Base-by-base conservation (phyloP, 306 rosid genomes). In the Alnus rubra region DNA sequence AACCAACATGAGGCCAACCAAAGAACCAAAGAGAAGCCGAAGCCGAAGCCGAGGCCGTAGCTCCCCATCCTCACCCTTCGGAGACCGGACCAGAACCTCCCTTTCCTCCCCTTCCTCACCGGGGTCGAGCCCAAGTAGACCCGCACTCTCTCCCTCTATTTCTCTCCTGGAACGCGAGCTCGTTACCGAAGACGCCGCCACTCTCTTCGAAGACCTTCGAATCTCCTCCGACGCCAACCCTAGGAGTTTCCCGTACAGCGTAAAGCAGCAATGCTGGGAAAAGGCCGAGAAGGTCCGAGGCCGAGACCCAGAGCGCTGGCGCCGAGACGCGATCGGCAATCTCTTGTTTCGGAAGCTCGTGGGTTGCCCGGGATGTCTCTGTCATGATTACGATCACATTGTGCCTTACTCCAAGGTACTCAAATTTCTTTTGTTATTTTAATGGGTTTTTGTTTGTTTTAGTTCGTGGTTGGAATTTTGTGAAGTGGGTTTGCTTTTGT, bases 251-350 rank as follows among this genome's bases (percentile, higher is more conserved):
- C 93, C 97, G 0, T 65, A 86, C 86, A 87, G 54, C 28, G 92
- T 95, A 58, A 93, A 91, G 82, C 92, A 93, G 81, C 85, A 85
- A 82, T 95, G 99, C 79, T 93, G 99, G 98, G 92, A 89, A 16
- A 95, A 93, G 84, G 96, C 98, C 1, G 93, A 91, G 23, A 91
- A 89, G 87, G 81, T 95, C 65, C 92, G 56, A 79, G 99, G 99
- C 49, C 86, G 99, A 47, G 98, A 95, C 89, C 98, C 98, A 2
- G 90, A 85, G 42, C 89, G 99, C 3, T 93, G 98, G 99, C 92
- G 99, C 54, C 87, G 97, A 58, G 99, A 95, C 74, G 69, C 90
- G 0, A 88, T 95, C 13, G 99, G 97, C 35, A 95, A 93, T 84
- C 87, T 10, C 13, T 81, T 93, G 53, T 96, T 93, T 71, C 89